Conservation (phyloP, 1,139 yeast species). For the Yarrowia galli region DNA sequence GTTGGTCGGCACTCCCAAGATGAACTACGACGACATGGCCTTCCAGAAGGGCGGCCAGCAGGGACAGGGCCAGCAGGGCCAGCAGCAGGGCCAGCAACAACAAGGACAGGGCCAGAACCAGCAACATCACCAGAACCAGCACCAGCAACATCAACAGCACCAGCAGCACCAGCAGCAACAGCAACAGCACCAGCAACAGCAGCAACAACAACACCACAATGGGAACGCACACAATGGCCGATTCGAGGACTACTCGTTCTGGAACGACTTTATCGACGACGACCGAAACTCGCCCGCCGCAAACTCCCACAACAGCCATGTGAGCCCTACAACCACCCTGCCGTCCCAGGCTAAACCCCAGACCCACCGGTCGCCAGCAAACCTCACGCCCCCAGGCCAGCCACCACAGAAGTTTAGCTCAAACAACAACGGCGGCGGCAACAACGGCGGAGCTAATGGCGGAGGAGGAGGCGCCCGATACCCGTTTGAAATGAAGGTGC, state of each 20-base stretch:
- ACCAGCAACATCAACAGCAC: neutral
- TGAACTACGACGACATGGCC: conserved; percentile 30
- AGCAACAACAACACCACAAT: neutral
- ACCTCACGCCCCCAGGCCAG: conserved; percentile 21
- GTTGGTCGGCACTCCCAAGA: conserved; percentile 33
- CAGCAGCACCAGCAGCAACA: neutral
- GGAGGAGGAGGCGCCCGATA: neutral
- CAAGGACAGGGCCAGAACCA: neutral
- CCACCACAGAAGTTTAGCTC: conserved; percentile 1
- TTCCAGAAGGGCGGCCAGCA: conserved; percentile 3
- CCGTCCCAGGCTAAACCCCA: conserved; percentile 28
- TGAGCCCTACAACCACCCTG: conserved; percentile 28
- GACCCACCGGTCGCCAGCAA: conserved; percentile 26
- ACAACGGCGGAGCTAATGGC: neutral
- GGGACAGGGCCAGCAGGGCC: neutral
- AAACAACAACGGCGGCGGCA: neutral
- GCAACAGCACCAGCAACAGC: neutral
- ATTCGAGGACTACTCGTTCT: conserved; percentile 32
- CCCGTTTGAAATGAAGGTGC: conserved; percentile 35
- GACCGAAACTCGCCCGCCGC: conserved; percentile 29
- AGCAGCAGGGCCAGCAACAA: neutral
- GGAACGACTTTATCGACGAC: conserved; percentile 37
- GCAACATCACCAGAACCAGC: neutral
- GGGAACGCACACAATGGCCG: conserved; percentile 1
- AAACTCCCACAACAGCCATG: conserved; percentile 11